Conservation (phyloP, 2,329 filamentous ascomycete genomes). For the Penicillium sclerotiorum region DNA sequence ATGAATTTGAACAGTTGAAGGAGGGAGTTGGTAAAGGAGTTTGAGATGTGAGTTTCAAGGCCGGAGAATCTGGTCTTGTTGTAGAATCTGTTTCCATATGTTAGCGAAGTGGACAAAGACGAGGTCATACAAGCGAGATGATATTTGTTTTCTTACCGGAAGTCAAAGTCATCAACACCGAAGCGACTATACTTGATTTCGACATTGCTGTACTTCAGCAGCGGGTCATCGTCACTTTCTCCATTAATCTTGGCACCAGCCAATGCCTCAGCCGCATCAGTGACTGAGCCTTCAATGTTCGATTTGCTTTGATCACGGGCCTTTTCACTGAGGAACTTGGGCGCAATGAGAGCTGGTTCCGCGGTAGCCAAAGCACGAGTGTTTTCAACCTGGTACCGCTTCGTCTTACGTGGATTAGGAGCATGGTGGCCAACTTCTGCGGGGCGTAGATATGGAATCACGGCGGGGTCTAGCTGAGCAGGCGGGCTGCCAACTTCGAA, state of each 20-base stretch:
- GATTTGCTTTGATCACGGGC: constrained; percentile 64
- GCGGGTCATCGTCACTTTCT: constrained; percentile 77
- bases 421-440: constrained; percentile 78
- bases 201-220: constrained; percentile 86
- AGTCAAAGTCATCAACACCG: constrained; percentile 99
- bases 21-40: constrained; percentile 92
- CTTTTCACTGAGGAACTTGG: constrained; percentile 94
- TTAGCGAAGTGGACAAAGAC: constrained; percentile 52
- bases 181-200: constrained; percentile 99
- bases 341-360: constrained; percentile 67
- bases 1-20: constrained; percentile 92
- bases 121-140: constrained; percentile 31
- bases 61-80: constrained; percentile 92
- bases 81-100: constrained; percentile 68
- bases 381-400: constrained; percentile 81
- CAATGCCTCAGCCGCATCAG: constrained; percentile 66
- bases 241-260: constrained; percentile 70
- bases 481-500: constrained; percentile 86
- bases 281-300: constrained; percentile 41
- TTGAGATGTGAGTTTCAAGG: constrained; percentile 92
- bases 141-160: constrained; percentile 67
- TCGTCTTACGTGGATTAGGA: constrained; percentile 70
- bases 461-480: constrained; percentile 69
- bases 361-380: constrained; percentile 66
- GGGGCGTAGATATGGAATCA: constrained; percentile 68